phyloP scores from a whole-genome alignment of 2,329 filamentous ascomycete genomes.

The Alternaria sp. region DNA sequence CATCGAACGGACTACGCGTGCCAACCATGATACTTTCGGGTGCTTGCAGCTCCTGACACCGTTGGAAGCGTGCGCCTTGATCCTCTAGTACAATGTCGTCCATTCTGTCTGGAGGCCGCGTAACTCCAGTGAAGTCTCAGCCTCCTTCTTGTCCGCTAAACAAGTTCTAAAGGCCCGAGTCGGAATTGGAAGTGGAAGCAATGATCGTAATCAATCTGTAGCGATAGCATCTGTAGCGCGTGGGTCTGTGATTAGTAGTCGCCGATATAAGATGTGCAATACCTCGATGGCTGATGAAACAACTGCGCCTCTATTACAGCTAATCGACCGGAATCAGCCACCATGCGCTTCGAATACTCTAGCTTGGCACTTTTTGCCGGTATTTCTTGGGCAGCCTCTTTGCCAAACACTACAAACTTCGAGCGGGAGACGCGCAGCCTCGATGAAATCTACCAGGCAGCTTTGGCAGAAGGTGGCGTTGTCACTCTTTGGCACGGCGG shows the following conservation, averaged over 20 bases:
- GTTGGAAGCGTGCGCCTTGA: not conserved
- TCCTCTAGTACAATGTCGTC: not conserved
- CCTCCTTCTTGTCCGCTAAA: not conserved
- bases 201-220: not conserved
- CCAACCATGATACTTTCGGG: not conserved
- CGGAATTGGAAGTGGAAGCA: not conserved
- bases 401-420: not conserved
- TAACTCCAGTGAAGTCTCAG: not conserved
- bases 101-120: not conserved
- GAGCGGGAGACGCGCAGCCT: constrained; percentile 54
- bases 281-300: not conserved
- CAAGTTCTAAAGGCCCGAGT: not conserved
- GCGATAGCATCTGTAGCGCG: not conserved
- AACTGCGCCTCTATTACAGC: not conserved
- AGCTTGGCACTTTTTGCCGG: constrained; percentile 6
- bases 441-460: constrained; percentile 59
- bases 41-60: not conserved
- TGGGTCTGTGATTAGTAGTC: not conserved
- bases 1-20: not conserved
- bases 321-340: not conserved
- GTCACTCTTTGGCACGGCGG: constrained; percentile 59
- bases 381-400: not conserved
- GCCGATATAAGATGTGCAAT: not conserved
- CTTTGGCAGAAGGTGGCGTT: constrained; percentile 55
- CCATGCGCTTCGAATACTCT: constrained; percentile 1